Conservation (phyloP, 108 stramenopile genomes). For the Discostella pseudostelligera region DNA sequence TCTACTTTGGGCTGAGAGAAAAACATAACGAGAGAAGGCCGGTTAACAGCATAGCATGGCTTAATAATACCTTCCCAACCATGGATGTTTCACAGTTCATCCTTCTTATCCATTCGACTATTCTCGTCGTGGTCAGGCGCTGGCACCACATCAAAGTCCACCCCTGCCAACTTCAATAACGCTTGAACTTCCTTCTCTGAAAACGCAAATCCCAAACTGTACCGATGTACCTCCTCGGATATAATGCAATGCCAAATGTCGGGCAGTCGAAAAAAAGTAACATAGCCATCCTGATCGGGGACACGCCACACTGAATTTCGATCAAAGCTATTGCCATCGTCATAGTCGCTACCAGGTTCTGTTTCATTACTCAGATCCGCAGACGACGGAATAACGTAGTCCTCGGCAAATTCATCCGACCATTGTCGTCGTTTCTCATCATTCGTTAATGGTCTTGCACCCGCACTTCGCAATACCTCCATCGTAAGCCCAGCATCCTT, state of each 20-base stretch:
- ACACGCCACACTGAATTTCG: conserved; percentile 40
- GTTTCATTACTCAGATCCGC: not conserved
- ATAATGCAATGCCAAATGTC: conserved; percentile 46
- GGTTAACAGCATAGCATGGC: not conserved
- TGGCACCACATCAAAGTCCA: conserved; percentile 35
- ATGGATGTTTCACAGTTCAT: conserved; percentile 5
- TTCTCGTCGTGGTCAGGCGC: not conserved
- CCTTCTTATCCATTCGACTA: not conserved
- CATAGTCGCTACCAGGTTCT: not conserved
- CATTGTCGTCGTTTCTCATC: conserved; percentile 35
- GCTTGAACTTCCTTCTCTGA: conserved; percentile 46
- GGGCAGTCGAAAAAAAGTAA: conserved; percentile 44
- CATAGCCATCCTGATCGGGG: conserved; percentile 44
- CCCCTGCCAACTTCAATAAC: conserved; percentile 32
- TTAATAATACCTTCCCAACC: not conserved
- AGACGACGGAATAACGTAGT: conserved; percentile 3
- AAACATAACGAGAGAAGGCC: not conserved
- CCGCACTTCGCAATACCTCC: conserved; percentile 39
- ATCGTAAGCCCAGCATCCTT: conserved; percentile 40
- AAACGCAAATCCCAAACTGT: conserved; percentile 51
- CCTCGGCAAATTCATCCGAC: conserved; percentile 38
- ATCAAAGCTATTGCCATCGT: conserved; percentile 12
- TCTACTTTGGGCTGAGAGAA: conserved; percentile 21
- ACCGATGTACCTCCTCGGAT: conserved; percentile 50
- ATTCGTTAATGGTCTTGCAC: conserved; percentile 32